phyloP scores from a whole-genome alignment of 2,329 filamentous ascomycete genomes.

The Rosellinia necatrix region DNA sequence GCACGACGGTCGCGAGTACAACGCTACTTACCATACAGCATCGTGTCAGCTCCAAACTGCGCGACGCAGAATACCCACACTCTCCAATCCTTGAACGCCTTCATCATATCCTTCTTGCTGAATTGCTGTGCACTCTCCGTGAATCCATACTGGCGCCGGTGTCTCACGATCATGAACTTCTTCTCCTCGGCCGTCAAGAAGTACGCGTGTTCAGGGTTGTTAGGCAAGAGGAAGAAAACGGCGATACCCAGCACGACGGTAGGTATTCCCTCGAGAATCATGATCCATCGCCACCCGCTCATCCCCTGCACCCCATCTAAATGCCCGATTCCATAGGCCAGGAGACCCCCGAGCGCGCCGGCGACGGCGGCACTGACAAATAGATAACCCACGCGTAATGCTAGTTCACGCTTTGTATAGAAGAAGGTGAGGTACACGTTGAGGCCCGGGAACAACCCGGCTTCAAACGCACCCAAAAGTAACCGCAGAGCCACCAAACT shows the following conservation, averaged over 20 bases:
- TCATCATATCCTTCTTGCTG: constrained; percentile 64
- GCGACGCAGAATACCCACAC: constrained; percentile 71
- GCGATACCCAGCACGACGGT: constrained; percentile 59
- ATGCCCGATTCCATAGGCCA: constrained; percentile 75
- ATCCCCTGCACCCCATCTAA: constrained; percentile 70
- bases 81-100: constrained; percentile 75
- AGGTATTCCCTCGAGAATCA: constrained; percentile 59
- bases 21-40: constrained; percentile 65
- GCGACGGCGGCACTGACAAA: constrained; percentile 73
- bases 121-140: constrained; percentile 53
- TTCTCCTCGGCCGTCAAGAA: constrained; percentile 64
- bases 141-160: constrained; percentile 50
- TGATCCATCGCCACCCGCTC: constrained; percentile 73
- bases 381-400: constrained; percentile 72
- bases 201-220: constrained; percentile 63
- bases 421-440: constrained; percentile 66
- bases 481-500: constrained; percentile 70
- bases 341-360: constrained; percentile 71
- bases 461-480: constrained; percentile 64
- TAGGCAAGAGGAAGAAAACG: constrained; percentile 63
- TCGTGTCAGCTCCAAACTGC: constrained; percentile 75
- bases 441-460: constrained; percentile 37
- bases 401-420: constrained; percentile 75
- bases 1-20: neutral
- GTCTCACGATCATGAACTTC: constrained; percentile 50